Base-by-base conservation (phyloP, 495 filamentous ascomycete genomes). In the Tuber umbilicatum region DNA sequence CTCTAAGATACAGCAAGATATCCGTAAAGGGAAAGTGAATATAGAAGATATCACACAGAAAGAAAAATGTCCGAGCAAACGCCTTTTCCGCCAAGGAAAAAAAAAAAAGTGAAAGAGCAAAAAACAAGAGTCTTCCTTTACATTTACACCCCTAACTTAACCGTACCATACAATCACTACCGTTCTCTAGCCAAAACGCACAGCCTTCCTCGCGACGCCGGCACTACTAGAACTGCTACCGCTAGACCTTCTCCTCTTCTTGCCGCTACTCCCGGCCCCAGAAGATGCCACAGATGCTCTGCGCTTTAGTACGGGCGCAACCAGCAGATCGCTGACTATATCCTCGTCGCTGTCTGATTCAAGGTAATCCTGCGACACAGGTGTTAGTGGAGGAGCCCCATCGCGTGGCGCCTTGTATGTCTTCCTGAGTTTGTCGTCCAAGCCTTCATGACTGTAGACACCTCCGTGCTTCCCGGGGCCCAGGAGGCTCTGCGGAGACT, bases 401-500 rank as follows among this genome's bases (percentile, higher is more conserved):
- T 60, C 50, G 3, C 23, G 50, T 10, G 50, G 50, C 27, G 16
- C 27, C 31, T 35, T 64, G 19, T 64, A 64, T 35, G 55, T 35
- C 27, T 64, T 64, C 5, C 55, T 31, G 14, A 64, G 55, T 1
- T 14, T 31, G 27, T 64, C 55, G 5, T 64, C 55, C 27, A 64
- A 6, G 55, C 55, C 55, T 64, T 64, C 55, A 9, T 64, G 55
- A 19, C 55, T 64, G 40, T 79, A 79, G 21, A 79, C 68, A 37
- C 79, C 79, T 23, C 79, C 79, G 47, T 76, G 74, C 68, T 81
- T 81, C 4, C 76, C 79, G 40, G 71, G 70, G 5, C 89, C 89
- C 80, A 93, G 93, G 0, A 94, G 75, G 70, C 85, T 83, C 81
- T 91, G 87, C 4, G 87, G 85, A 3, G 67, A 80, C 69, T 85